phyloP scores from a whole-genome alignment of 768 basidiomycete species.

The Ramaria rubella region DNA sequence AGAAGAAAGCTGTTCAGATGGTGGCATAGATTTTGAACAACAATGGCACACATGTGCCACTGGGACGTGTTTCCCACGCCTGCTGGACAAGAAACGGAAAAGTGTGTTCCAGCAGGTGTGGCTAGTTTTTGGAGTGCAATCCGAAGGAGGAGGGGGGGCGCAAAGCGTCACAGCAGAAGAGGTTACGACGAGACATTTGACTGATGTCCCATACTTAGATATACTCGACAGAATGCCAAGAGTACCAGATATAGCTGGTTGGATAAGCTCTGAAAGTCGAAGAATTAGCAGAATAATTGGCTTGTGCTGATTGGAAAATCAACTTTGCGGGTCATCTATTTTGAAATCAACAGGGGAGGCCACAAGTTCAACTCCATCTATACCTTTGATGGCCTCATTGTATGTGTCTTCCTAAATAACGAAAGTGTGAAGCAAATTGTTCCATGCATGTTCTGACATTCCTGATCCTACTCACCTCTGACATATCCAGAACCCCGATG shows the following conservation, averaged over 20 bases:
- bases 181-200: slow-evolving; percentile 67
- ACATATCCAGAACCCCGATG: slow-evolving; percentile 37
- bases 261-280: slow-evolving; percentile 25
- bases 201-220: slow-evolving; percentile 39
- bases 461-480: slow-evolving; percentile 10
- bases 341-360: slow-evolving; percentile 32
- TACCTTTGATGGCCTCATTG: slow-evolving; percentile 43
- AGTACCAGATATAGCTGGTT: slow-evolving; percentile 39
- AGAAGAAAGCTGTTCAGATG: too few relatives aligned
- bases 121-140: slow-evolving; percentile 27
- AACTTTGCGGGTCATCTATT: slow-evolving; percentile 12
- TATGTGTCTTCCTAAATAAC: slow-evolving; percentile 41
- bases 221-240: slow-evolving; percentile 46
- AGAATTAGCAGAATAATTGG: neutral
- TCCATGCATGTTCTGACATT: neutral
- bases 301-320: neutral
- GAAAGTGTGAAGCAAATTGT: neutral
- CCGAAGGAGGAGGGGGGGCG: slow-evolving; percentile 19
- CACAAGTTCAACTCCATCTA: slow-evolving; percentile 43
- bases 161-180: slow-evolving; percentile 42
- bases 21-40: too few relatives aligned
- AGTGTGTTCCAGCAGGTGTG: slow-evolving; percentile 67
- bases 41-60: too few relatives aligned
- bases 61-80: too few relatives aligned
- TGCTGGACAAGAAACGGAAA: too few relatives aligned